These are phyloP conservation scores for Colletotrichum chrysophilum DNA, from an alignment of 2,329 filamentous ascomycete species.

Conservation along the genomic window DNA sequence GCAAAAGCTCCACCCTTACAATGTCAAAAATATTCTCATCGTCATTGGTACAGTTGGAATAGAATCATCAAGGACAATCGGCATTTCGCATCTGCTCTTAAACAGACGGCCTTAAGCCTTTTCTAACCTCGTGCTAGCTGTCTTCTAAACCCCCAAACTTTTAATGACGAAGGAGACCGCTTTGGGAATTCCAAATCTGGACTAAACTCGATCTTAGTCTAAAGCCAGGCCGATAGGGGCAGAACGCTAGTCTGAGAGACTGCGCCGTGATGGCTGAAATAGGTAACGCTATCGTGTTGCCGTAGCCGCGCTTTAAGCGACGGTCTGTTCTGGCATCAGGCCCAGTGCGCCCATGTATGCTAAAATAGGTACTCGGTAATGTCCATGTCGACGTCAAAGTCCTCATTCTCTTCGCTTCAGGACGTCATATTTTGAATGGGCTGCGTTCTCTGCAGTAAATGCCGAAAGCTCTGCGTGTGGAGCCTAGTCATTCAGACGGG, in stretches of 20 bases:
- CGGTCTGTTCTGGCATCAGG: neutral
- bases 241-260: neutral
- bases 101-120: neutral
- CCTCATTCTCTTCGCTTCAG: neutral
- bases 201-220: neutral
- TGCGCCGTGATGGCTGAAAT: neutral
- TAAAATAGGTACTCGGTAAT: neutral
- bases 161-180: neutral
- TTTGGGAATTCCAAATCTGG: neutral
- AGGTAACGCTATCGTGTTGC: neutral
- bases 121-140: neutral
- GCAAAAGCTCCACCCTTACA: neutral
- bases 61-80: neutral
- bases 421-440: neutral
- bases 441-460: too few species aligned
- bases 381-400: neutral
- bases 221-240: neutral
- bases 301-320: neutral
- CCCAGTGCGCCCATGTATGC: neutral
- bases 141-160: neutral
- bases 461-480: neutral
- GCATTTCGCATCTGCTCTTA: neutral
- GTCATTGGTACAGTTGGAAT: neutral
- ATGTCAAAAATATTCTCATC: accelerated
- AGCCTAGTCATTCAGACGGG: neutral